phyloP scores from a whole-genome alignment of 306 rosid genomes.

The Fragaria nilgerrensis region DNA sequence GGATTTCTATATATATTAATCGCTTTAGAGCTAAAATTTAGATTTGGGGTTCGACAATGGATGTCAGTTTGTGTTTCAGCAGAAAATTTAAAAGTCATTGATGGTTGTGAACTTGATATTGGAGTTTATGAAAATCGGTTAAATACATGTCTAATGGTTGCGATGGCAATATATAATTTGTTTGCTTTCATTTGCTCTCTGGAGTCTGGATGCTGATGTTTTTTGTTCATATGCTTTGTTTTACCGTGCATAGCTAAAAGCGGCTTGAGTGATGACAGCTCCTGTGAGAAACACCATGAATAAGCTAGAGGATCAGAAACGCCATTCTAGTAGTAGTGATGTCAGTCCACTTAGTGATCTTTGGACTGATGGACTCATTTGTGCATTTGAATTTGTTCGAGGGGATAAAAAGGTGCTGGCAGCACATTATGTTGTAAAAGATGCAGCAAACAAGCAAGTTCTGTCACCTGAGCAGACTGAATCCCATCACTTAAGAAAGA shows the following conservation, averaged over 20 bases:
- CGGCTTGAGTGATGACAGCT: constrained; percentile 5
- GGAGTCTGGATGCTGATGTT: not conserved
- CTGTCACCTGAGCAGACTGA: constrained; percentile 12
- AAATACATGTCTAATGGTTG: not conserved
- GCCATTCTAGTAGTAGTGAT: constrained; percentile 1
- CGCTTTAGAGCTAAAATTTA: not conserved
- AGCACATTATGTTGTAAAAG: not conserved
- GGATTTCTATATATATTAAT: too few species aligned
- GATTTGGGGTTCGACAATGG: not conserved
- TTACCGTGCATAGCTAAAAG: not conserved
- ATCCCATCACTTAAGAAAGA: constrained; percentile 6
- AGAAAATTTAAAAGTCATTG: not conserved
- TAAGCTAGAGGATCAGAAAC: constrained; percentile 27
- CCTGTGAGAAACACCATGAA: constrained; percentile 23
- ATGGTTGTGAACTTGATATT: not conserved
- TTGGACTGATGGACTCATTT: constrained; percentile 63
- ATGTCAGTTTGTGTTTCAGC: not conserved
- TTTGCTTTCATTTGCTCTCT: not conserved
- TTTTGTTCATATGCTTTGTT: not conserved
- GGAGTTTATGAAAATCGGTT: not conserved
- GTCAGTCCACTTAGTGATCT: constrained; percentile 28
- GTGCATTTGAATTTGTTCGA: constrained; percentile 56
- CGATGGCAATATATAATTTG: not conserved
- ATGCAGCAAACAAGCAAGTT: constrained; percentile 28
- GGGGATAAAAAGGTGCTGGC: constrained; percentile 23